Conservation (phyloP, 106 monocot genomes). For the Phalaenopsis aphrodite region DNA sequence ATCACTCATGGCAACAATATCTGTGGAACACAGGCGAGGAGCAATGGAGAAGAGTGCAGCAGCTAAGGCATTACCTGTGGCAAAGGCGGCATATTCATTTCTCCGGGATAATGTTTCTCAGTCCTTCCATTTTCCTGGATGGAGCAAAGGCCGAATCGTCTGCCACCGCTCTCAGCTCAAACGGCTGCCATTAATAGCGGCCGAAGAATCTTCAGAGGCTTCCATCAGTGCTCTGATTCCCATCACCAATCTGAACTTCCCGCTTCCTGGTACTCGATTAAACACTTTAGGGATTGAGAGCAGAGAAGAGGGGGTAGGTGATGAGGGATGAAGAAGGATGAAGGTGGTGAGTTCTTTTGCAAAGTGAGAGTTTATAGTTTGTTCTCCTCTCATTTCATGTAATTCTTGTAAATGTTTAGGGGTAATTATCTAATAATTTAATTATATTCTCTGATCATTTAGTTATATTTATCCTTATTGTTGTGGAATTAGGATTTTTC, state of each 20-base stretch:
- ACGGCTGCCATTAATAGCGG: conserved; percentile 27
- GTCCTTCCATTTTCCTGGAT: conserved; percentile 71
- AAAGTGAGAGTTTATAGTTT: no score
- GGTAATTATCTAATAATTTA: no score
- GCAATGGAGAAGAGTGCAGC: conserved; percentile 79
- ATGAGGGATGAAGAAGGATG: not conserved
- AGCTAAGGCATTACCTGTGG: conserved; percentile 45
- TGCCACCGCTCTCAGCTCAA: conserved; percentile 71
- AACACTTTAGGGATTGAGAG: conserved; percentile 18
- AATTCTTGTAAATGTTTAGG: no score
- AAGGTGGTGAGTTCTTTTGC: no score
- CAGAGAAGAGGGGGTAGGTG: not conserved
- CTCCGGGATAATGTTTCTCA: conserved; percentile 56
- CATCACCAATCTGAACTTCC: conserved; percentile 45
- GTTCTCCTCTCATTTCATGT: no score
- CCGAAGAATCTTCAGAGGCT: conserved; percentile 21
- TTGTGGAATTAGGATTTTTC: no score
- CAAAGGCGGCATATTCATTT: conserved; percentile 66
- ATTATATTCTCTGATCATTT: no score
- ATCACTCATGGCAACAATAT: not conserved
- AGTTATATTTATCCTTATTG: no score
- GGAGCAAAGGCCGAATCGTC: conserved; percentile 89
- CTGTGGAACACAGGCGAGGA: conserved; percentile 53
- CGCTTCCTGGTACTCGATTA: conserved; percentile 42
- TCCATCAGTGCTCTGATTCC: conserved; percentile 18